These are phyloP conservation scores for Phytophthora idaei DNA, from an alignment of 352 stramenopile genomes.

Conservation along the genomic window DNA sequence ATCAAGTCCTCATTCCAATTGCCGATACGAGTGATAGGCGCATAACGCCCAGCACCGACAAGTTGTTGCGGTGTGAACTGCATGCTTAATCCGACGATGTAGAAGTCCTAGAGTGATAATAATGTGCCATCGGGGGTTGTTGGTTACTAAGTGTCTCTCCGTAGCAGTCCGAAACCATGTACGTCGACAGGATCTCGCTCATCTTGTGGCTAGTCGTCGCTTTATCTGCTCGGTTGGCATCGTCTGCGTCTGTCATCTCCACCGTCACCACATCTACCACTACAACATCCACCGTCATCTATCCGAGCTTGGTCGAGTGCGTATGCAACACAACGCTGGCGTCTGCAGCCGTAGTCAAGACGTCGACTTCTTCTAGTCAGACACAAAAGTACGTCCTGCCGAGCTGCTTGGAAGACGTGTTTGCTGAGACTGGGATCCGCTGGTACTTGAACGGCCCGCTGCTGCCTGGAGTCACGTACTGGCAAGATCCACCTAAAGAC, in stretches of 20 bases:
- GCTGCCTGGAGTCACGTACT: slow-evolving; percentile 63
- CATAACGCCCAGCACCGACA: slow-evolving; percentile 82
- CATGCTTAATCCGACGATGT: slow-evolving; percentile 40
- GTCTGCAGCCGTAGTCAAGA: slow-evolving; percentile 57
- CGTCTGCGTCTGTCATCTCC: slow-evolving; percentile 16
- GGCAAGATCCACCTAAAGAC: slow-evolving; percentile 38
- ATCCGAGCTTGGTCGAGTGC: slow-evolving; percentile 77
- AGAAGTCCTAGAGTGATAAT: neutral
- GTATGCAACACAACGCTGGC: slow-evolving; percentile 76
- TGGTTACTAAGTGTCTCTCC: slow-evolving; percentile 36
- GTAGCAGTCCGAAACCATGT: slow-evolving; percentile 11
- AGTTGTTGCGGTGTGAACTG: slow-evolving; percentile 92
- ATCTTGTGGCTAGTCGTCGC: slow-evolving; percentile 19
- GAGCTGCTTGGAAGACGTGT: slow-evolving; percentile 82
- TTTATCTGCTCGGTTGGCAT: neutral
- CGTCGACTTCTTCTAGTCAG: slow-evolving; percentile 45
- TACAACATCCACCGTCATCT: slow-evolving; percentile 32
- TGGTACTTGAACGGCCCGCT: slow-evolving; percentile 82
- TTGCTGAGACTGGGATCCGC: slow-evolving; percentile 77
- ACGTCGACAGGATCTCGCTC: slow-evolving; percentile 18
- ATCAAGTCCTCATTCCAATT: slow-evolving; percentile 93
- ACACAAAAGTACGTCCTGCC: slow-evolving; percentile 60
- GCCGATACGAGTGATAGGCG: slow-evolving; percentile 78
- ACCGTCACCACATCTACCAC: slow-evolving; percentile 18
- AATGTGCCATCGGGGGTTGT: slow-evolving; percentile 9